These are phyloP conservation scores for Neofusicoccum ribis DNA, from an alignment of 2,329 filamentous ascomycete species.

Conservation along the genomic window DNA sequence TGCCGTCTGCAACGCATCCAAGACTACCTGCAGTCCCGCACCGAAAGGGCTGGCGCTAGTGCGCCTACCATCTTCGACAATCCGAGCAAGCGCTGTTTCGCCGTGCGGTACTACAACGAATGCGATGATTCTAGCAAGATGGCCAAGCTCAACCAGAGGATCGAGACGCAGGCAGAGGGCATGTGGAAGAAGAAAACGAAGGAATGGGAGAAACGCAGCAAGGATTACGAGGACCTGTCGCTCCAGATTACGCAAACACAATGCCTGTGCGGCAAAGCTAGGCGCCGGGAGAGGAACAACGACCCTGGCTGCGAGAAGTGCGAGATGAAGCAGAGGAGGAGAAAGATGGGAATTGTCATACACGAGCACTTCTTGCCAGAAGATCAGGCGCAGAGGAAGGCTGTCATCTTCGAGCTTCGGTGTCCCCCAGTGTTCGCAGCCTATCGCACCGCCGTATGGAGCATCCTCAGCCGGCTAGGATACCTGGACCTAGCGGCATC, in stretches of 20 bases:
- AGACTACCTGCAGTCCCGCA: conserved; percentile 47
- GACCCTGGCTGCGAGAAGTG: conserved; percentile 48
- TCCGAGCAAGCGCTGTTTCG: conserved; percentile 46
- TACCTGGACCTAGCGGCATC: conserved; percentile 22
- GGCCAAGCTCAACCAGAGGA: conserved; percentile 33
- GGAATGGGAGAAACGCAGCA: conserved; percentile 40
- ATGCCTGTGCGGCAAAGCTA: conserved; percentile 32
- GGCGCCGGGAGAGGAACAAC: not conserved
- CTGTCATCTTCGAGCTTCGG: conserved; percentile 54
- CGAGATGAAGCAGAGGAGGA: conserved; percentile 36
- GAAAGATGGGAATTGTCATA: conserved; percentile 46
- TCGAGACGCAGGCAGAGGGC: conserved; percentile 36
- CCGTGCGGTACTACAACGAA: conserved; percentile 47
- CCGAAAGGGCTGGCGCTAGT: conserved; percentile 22
- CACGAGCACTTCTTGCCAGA: conserved; percentile 54
- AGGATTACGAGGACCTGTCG: conserved; percentile 40
- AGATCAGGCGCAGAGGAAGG: conserved; percentile 37
- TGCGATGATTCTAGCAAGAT: conserved; percentile 26
- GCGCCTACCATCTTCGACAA: conserved; percentile 51
- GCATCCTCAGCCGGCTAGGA: conserved; percentile 43
- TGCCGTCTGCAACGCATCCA: conserved; percentile 53
- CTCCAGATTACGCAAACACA: conserved; percentile 32
- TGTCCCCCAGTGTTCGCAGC: conserved; percentile 46
- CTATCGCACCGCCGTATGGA: conserved; percentile 58
- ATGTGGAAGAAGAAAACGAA: conserved; percentile 37